Evolutionary conservation across 352 stramenopile genomes (phyloP).

Genomic region (Elongisporangium prolatum): DNA sequence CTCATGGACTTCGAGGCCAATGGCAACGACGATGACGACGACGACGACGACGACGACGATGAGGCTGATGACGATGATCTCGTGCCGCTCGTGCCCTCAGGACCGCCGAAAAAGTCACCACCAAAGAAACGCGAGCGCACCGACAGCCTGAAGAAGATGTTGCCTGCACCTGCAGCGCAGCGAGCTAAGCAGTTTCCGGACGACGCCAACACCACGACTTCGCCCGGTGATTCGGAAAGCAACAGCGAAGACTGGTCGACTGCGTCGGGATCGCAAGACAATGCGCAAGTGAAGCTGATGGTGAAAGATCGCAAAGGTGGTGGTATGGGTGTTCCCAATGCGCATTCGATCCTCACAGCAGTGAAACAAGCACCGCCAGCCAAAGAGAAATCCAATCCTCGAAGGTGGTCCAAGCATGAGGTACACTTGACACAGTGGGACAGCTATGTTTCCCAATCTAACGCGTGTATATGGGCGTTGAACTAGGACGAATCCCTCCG

Average conservation of each 20-base stretch:
- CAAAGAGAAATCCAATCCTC: conserved; percentile 83
- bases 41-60: conserved; percentile 5
- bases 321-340: conserved; percentile 65
- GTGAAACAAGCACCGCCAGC: conserved; percentile 74
- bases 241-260: conserved; percentile 22
- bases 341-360: conserved; percentile 67
- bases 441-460: not conserved
- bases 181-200: conserved; percentile 50
- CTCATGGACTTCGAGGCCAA: conserved; percentile 1
- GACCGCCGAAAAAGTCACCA: conserved; percentile 31
- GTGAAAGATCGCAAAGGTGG: conserved; percentile 75
- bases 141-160: conserved; percentile 77
- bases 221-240: conserved; percentile 9
- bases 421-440: not conserved
- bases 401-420: conserved; percentile 80
- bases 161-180: conserved; percentile 57
- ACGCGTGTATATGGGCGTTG: not conserved
- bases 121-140: conserved; percentile 84
- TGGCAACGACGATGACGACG: conserved; percentile 2
- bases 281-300: conserved; percentile 40
- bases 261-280: conserved; percentile 12
- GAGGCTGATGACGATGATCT: conserved; percentile 14
- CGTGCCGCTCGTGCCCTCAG: conserved; percentile 3
- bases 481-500: conserved; percentile 72
- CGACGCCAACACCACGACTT: not conserved